Evolutionary conservation across 2,329 filamentous ascomycete genomes (phyloP).

Genomic region (Xylariaceae sp.): DNA sequence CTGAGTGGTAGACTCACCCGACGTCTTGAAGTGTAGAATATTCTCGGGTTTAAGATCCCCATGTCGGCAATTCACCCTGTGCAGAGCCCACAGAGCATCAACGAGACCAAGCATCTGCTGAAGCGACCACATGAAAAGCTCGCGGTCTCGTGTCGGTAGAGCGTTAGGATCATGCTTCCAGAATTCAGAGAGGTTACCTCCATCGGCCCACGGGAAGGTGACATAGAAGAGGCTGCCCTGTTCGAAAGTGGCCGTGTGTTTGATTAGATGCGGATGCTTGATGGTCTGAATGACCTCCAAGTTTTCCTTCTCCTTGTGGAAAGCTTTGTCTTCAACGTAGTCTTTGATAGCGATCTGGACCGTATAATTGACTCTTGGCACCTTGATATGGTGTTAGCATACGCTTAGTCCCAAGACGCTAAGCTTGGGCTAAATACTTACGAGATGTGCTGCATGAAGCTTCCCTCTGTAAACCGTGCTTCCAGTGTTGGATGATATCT

Average conservation of each 20-base stretch:
- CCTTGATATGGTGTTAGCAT: not conserved
- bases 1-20: not conserved
- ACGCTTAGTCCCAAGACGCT: not conserved
- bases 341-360: constrained; percentile 13
- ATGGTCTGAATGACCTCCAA: not conserved
- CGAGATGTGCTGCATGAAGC: constrained; percentile 10
- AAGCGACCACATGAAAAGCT: constrained; percentile 12
- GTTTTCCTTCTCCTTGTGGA: constrained; percentile 7
- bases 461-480: constrained; percentile 5
- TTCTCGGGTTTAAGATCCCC: constrained; percentile 24
- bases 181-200: constrained; percentile 14
- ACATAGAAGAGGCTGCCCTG: not conserved
- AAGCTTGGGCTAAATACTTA: not conserved
- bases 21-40: constrained; percentile 7
- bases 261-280: constrained; percentile 11
- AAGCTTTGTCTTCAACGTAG: not conserved
- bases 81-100: constrained; percentile 9
- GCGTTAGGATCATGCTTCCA: constrained; percentile 1
- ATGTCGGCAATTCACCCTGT: constrained; percentile 5
- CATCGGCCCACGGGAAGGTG: constrained; percentile 14
- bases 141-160: not conserved
- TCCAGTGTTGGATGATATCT: not conserved
- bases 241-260: constrained; percentile 11
- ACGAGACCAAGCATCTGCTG: constrained; percentile 17
- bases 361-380: not conserved